Evolutionary conservation across 2,329 filamentous ascomycete species (phyloP), one percentile per base, ranked within the genome.

Genomic region (Didymosphaeria variabile): DNA sequence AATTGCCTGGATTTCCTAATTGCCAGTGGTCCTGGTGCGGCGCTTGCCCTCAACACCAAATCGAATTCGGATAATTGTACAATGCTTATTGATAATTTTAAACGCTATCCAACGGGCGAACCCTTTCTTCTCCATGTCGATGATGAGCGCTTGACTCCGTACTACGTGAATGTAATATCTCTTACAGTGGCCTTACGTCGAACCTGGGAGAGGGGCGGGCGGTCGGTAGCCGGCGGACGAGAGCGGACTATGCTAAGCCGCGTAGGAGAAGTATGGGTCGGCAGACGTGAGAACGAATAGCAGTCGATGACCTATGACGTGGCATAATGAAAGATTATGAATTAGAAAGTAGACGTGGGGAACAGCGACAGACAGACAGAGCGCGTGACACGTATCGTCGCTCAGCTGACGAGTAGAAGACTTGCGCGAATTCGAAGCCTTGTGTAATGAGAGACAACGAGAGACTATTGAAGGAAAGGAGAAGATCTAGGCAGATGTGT

Each of bases 281-380:
- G 47, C 29, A 36, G 10, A 15, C 8, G 6, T 5, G 8, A 23
- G n/a, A 8, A 56, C 17, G 17, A 32, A 19, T 10, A 3, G 26
- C 17, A 17, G n/a, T 32, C 29, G 15, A 21, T 46, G 31, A 51
- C 23, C 19, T 46, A 29, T 55, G 51, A 54, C 36, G 51, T 31
- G 51, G 36, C 51, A 44, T 54, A 21, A 44, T 44, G 23, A 62
- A 52, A 57, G 61, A 15, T 60, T 55, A 31, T 59, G 61, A 10
- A 57, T 36, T 50, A 44, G 57, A 6, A 57, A 15, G 21, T 23
- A 55, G 62, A 50, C 59, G 47, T 21, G 59, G 58, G 63, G 57
- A 57, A 50, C 34, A 45, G 53, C 54, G 44, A 42, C 21, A 54
- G 42, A 42, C 21, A 54, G 42, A 32, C 34, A 34, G 54, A 23